Base-by-base conservation (phyloP, 2,329 filamentous ascomycete species). In the Aciculosporium take region DNA sequence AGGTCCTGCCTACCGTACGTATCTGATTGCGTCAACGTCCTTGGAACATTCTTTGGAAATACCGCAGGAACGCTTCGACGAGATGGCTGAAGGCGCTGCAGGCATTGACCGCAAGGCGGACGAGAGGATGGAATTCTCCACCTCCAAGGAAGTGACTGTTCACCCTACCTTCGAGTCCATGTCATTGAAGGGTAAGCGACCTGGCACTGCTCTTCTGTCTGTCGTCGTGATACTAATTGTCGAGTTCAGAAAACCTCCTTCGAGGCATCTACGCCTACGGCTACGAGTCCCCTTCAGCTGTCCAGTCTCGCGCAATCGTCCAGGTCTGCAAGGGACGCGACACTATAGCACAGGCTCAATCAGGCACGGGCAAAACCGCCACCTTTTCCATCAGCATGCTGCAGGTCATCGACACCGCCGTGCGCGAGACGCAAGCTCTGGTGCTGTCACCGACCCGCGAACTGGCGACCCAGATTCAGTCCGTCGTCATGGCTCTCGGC, bases 241-340 rank as follows among this genome's bases (percentile, higher is more conserved):
- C 21, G 12, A 18, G 13, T 30, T 9, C 7, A 77, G 89, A 96
- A 63, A 94, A 93, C 57, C 79, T 98, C 28, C 78, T 98, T 50
- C 88, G 91, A 51, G 91, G 91, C 49, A 89, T 98, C 59, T 98
- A 98, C 60, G 91, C 91, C 28, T 98, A 98, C 55, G 91, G 91
- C 49, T 98, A 96, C 66, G 91, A 98, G 62, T 95, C 91, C 2
- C 91, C 91, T 10, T 98, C 91, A 0, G 91, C 91, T 12, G 89
- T 98, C 15, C 91, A 98, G 68, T 95, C 89, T 51, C 85, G 91
- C 58, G 91, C 91, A 40, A 98, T 98, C 57, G 91, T 98, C 38
- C 91, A 96, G 67, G 84, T 98, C 57, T 98, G 91, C 77, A 96
- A 96, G 67, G 91, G 91, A 50, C 86, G 91, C 65, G 91, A 98